These are phyloP conservation scores for Neopestalotiopsis rosae DNA, from an alignment of 2,329 filamentous ascomycete species.

Conservation along the genomic window DNA sequence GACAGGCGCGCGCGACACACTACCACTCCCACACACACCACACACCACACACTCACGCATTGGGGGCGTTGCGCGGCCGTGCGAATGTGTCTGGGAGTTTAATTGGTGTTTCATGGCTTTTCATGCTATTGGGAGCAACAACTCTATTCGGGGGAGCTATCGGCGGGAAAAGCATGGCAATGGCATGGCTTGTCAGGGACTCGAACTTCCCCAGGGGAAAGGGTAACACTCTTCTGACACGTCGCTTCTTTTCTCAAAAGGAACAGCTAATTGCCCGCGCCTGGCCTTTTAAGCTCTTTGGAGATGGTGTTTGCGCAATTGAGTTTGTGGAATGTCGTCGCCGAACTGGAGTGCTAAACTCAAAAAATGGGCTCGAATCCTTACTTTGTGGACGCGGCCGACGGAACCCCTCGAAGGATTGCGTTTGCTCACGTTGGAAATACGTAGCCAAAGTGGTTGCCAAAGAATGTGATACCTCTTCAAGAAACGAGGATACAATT, in stretches of 20 bases:
- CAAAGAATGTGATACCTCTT: neutral
- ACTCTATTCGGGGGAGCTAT: conserved; percentile 5
- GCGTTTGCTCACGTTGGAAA: neutral
- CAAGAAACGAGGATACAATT: neutral
- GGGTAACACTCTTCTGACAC: neutral
- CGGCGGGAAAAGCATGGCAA: neutral
- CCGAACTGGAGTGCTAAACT: neutral
- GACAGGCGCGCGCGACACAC: conserved; percentile 15
- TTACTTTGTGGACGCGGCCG: neutral
- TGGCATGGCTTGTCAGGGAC: neutral
- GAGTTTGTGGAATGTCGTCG: neutral
- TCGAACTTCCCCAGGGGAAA: conserved; percentile 7
- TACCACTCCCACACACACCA: no score
- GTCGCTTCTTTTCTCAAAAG: neutral
- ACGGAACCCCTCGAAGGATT: neutral
- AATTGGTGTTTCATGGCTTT: conserved; percentile 18
- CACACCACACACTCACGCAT: neutral
- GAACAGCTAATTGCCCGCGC: neutral
- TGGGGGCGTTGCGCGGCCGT: conserved; percentile 9
- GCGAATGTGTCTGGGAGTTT: conserved; percentile 9
- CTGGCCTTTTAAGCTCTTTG: neutral
- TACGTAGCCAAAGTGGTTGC: neutral
- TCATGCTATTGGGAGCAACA: conserved; percentile 12
- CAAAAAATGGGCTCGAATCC: neutral
- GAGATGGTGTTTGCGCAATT: neutral